These are phyloP conservation scores for Globisporangium cederbergense DNA, from an alignment of 352 stramenopile species.

Conservation along the genomic window DNA sequence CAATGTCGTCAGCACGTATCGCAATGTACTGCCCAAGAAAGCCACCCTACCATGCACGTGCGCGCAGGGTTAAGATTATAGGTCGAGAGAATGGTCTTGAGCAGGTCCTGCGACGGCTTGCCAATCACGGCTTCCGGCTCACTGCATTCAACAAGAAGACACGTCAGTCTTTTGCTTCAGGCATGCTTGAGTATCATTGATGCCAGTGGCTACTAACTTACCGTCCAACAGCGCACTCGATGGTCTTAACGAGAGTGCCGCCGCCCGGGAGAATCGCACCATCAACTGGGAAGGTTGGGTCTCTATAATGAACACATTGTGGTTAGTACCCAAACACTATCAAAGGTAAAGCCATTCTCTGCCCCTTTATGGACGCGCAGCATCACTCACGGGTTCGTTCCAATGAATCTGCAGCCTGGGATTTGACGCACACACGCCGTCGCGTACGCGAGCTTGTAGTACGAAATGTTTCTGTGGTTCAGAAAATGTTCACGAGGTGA, in stretches of 20 bases:
- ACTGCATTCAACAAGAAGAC: constrained; percentile 23
- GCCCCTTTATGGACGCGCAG: neutral
- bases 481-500: neutral
- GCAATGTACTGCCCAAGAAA: neutral
- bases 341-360: neutral
- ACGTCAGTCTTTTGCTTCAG: neutral
- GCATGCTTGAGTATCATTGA: neutral
- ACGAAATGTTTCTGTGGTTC: constrained; percentile 55
- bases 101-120: constrained; percentile 81
- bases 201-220: constrained; percentile 22
- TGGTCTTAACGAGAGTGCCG: constrained; percentile 64
- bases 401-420: constrained; percentile 75
- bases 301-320: constrained; percentile 23
- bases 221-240: constrained; percentile 64
- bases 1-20: neutral
- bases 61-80: constrained; percentile 63
- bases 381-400: constrained; percentile 68
- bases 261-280: constrained; percentile 70
- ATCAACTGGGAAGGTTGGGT: constrained; percentile 74
- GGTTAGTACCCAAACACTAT: neutral
- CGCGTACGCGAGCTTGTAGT: constrained; percentile 86
- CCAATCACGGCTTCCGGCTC: constrained; percentile 69
- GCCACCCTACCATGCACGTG: constrained; percentile 71
- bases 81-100: constrained; percentile 73
- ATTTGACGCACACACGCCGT: constrained; percentile 68